phyloP scores from a whole-genome alignment of 306 rosid genomes.

The Malus sieversii region DNA sequence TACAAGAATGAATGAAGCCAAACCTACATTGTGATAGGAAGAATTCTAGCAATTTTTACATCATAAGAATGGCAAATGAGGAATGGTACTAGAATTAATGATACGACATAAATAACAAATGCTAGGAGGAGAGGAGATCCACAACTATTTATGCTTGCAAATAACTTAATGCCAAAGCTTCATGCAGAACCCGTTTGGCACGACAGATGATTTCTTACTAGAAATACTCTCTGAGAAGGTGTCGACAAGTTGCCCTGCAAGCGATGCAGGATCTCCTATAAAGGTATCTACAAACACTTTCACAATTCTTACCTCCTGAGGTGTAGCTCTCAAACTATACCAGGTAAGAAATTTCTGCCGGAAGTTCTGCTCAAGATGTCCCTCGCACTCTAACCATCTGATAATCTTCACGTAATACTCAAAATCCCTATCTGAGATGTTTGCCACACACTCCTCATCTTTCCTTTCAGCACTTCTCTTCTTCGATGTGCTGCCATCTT shows the following conservation, averaged over 20 bases:
- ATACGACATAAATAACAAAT: slow-evolving; percentile 36
- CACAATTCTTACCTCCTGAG: slow-evolving; percentile 71
- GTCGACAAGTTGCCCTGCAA: slow-evolving; percentile 92
- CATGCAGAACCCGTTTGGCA: slow-evolving; percentile 82
- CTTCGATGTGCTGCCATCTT: slow-evolving; percentile 71
- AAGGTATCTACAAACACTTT: slow-evolving; percentile 72
- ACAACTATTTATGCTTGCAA: slow-evolving; percentile 43
- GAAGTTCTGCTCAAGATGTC: slow-evolving; percentile 86
- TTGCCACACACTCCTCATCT: slow-evolving; percentile 39
- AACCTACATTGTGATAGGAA: slow-evolving; percentile 8
- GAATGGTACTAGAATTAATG: slow-evolving; percentile 30
- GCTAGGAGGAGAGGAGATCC: slow-evolving; percentile 17
- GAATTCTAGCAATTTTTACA: slow-evolving; percentile 32
- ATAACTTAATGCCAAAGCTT: slow-evolving; percentile 81
- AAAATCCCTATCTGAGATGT: slow-evolving; percentile 46
- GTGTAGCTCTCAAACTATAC: slow-evolving; percentile 84
- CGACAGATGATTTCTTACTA: slow-evolving; percentile 55
- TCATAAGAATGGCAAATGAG: slow-evolving; percentile 36
- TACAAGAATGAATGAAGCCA: not conserved
- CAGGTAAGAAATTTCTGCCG: slow-evolving; percentile 94
- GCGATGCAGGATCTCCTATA: slow-evolving; percentile 71
- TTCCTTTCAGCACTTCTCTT: slow-evolving; percentile 54
- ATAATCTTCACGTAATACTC: slow-evolving; percentile 87
- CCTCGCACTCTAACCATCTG: slow-evolving; percentile 88
- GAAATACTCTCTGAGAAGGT: slow-evolving; percentile 82